Evolutionary conservation across 2,329 filamentous ascomycete species (phyloP).

Genomic region (Stromatinia cepivora): DNA sequence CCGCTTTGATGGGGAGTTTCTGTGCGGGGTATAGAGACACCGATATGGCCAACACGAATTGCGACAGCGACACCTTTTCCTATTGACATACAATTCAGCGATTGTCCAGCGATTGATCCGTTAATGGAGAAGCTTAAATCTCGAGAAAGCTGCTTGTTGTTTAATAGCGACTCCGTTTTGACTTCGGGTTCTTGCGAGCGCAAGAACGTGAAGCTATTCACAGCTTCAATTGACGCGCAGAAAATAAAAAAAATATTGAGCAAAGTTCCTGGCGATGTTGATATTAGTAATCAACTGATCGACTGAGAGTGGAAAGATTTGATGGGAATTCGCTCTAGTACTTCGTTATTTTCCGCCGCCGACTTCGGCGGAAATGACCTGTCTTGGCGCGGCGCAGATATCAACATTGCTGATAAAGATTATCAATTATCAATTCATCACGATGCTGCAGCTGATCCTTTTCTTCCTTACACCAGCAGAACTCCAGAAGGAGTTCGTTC

Average conservation of each 20-base stretch:
- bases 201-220: background rate
- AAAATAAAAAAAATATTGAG: too few relatives aligned
- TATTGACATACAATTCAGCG: background rate
- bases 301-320: background rate
- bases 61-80: too few relatives aligned
- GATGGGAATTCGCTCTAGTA: background rate
- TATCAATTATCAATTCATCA: background rate
- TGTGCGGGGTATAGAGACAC: background rate
- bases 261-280: background rate
- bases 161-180: background rate
- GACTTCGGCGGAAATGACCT: background rate
- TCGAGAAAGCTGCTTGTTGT: too few relatives aligned
- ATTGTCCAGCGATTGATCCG: background rate
- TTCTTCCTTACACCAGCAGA: background rate
- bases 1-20: background rate
- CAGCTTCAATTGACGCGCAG: background rate
- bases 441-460: background rate
- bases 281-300: background rate
- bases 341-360: background rate
- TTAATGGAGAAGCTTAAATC: background rate
- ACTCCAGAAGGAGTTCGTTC: too few relatives aligned
- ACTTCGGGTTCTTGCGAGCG: background rate
- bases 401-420: background rate
- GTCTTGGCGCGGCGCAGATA: background rate
- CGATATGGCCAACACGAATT: background rate